Evolutionary conservation across 768 basidiomycete genomes (phyloP).

Genomic region (Lactifluus echinatus): DNA sequence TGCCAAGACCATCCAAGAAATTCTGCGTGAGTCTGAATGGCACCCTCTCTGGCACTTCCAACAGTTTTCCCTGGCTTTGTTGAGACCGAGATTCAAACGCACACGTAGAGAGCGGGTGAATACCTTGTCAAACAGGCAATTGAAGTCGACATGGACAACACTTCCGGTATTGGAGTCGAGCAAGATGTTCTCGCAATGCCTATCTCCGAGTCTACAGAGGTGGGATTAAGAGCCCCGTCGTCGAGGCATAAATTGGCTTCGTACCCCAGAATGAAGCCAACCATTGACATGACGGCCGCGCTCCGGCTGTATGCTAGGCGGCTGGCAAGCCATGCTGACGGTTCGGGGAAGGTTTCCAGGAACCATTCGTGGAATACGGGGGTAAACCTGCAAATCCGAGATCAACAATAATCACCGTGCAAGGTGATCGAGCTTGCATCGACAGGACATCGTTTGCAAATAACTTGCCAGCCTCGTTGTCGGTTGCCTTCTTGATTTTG

Average conservation of each 20-base stretch:
- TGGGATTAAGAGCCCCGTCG: not conserved
- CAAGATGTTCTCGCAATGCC: constrained; percentile 94
- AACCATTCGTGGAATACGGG: constrained; percentile 98
- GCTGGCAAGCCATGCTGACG: constrained; percentile 86
- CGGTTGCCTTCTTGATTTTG: constrained; percentile 41
- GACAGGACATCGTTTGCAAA: constrained; percentile 50
- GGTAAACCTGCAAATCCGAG: constrained; percentile 42
- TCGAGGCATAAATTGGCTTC: constrained; percentile 23
- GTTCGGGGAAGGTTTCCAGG: constrained; percentile 92
- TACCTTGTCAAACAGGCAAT: constrained; percentile 95
- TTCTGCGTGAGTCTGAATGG: constrained; percentile 95
- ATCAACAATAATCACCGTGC: not conserved
- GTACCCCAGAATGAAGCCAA: constrained; percentile 92
- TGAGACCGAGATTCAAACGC: not conserved
- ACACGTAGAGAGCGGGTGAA: constrained; percentile 6
- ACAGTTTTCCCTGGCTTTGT: constrained; percentile 51
- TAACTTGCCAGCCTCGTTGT: constrained; percentile 42
- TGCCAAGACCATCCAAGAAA: constrained; percentile 83
- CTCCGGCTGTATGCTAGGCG: constrained; percentile 83
- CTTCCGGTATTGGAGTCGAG: constrained; percentile 85
- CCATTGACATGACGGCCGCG: constrained; percentile 97
- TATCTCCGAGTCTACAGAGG: constrained; percentile 79
- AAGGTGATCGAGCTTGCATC: constrained; percentile 33
- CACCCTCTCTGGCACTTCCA: constrained; percentile 86
- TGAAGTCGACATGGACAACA: constrained; percentile 94